Evolutionary conservation across 768 basidiomycete genomes (phyloP).

Genomic region (Cubamyces sp.): DNA sequence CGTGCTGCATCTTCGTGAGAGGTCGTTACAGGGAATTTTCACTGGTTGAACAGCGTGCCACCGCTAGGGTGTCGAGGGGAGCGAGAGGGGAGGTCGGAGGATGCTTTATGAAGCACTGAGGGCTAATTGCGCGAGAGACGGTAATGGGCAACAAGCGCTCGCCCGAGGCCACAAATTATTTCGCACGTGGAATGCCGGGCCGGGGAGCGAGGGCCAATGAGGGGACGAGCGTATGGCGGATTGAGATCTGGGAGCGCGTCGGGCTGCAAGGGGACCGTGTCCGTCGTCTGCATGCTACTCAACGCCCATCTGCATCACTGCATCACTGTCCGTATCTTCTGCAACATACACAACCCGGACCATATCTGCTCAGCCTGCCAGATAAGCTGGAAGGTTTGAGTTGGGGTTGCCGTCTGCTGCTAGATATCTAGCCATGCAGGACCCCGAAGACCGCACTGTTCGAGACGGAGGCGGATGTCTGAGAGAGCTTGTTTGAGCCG

Average conservation of each 20-base stretch:
- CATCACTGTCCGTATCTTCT: neutral
- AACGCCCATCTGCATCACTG: neutral
- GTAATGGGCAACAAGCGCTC: slow-evolving; percentile 7
- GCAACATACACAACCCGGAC: no score
- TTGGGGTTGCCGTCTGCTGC: neutral
- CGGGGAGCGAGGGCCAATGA: slow-evolving; percentile 1
- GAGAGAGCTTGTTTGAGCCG: neutral
- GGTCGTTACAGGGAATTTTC: slow-evolving; percentile 2
- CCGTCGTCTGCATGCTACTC: slow-evolving; percentile 5
- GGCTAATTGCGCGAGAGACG: slow-evolving; percentile 7
- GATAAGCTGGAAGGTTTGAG: no score
- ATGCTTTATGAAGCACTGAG: neutral
- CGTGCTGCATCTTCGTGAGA: slow-evolving; percentile 42
- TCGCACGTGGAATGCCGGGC: slow-evolving; percentile 8
- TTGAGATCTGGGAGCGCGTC: neutral
- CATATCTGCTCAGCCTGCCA: neutral
- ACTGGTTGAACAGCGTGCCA: slow-evolving; percentile 10
- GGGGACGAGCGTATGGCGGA: neutral
- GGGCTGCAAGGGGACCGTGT: neutral
- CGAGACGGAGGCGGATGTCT: neutral
- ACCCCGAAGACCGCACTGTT: slow-evolving; percentile 12
- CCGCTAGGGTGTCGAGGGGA: slow-evolving; percentile 7
- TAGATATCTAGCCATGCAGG: slow-evolving; percentile 5
- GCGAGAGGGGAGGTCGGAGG: neutral
- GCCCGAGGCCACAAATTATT: slow-evolving; percentile 5